Evolutionary conservation across 805 yeast genomes (phyloP), one percentile per base, ranked within the genome.

Genomic region (Yarrowia yakushimensis): DNA sequence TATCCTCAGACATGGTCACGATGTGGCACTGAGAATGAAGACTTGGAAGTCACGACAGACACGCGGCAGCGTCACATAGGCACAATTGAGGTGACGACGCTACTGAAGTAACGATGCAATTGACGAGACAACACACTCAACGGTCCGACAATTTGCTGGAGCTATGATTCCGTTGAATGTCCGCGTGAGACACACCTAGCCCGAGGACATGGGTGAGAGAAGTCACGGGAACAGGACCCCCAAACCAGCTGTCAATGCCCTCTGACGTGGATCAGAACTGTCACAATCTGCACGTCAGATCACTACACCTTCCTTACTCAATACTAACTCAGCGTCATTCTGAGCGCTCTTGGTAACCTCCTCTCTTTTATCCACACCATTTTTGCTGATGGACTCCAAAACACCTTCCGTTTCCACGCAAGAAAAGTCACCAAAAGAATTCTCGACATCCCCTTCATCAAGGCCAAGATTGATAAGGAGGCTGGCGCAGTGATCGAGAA

Each of bases 381-480:
- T 15, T 22, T 52, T 4, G 31, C 30, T n/a, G 59, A 52, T 52
- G 59, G 59, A 12, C 31, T 52, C 10, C 33, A 18, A 31, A 52
- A 33, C 31, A 34, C 59, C 11, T 7, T 31, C 20, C 34, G 48
- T 6, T 27, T n/a, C 37, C 36, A 39, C 17, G 61, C 61, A 22
- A 25, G 37, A 55, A 30, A 28, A 20, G n/a, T 39, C 9, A 30
- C 39, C 48, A 55, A 55, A 25, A 39, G 8, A 8, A 4, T 55
- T 15, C 37, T 55, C 10, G 20, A 31, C 39, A 28, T 86, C 6
- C 91, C 92, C 2, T 75, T 81, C 0, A 65, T 89, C 23, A 81
- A 77, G 62, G 65, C 70, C 0, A 82, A 81, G 67, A 86, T 93
- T 7, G 84, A 86, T 37, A 69, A 72, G 25, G 92, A 92, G 69